Evolutionary conservation across 495 filamentous ascomycete genomes (phyloP), one percentile per base, ranked within the genome.

Genomic region (Xanthoparmelia taractica): DNA sequence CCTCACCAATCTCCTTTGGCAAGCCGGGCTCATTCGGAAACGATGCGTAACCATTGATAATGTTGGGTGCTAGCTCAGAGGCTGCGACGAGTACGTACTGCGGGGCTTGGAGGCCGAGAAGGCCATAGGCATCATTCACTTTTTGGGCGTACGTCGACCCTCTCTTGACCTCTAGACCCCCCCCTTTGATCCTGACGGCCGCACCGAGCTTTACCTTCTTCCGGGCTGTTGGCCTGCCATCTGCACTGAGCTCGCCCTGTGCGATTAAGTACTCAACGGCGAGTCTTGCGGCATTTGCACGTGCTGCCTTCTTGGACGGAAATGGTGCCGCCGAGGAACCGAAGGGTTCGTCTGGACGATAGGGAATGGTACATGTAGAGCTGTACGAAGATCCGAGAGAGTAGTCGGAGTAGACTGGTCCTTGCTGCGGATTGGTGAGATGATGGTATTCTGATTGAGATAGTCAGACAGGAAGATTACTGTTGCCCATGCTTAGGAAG

Each of bases 1-100:
- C 71, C 63, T 75, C 72, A 12, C 75, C 77, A 38, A 80, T 67
- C 54, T 66, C 64, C 3, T 72, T 73, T 38, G 64, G 64, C 56
- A 75, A 67, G 18, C 58, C 65, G 29, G 67, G 70, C 25, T 73
- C 72, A 34, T 67, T 56, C 12, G 63, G 61, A 66, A 74, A 74
- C 36, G 67, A 59, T n/a, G 73, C 74, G 37, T 70, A 64, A 7
- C 67, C 70, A 43, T 56, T 63, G 17, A 66, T 62, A 4, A 75
- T 52, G 11, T 66, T 67, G 12, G 60, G 64, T 20, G 65, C 59
- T 1, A 41, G 25, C 3, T 57, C 10, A 15, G 48, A 65, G 34
- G 58, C 41, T 0, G 68, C 66, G 31, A 17, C 33, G 27, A 69
- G 31, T 12, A 57, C 59, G 43, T 71, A 71, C 43, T 63, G 48